Evolutionary conservation across 2,329 filamentous ascomycete species (phyloP), one percentile per base, ranked within the genome.

Genomic region (Microsporum audouinii): DNA sequence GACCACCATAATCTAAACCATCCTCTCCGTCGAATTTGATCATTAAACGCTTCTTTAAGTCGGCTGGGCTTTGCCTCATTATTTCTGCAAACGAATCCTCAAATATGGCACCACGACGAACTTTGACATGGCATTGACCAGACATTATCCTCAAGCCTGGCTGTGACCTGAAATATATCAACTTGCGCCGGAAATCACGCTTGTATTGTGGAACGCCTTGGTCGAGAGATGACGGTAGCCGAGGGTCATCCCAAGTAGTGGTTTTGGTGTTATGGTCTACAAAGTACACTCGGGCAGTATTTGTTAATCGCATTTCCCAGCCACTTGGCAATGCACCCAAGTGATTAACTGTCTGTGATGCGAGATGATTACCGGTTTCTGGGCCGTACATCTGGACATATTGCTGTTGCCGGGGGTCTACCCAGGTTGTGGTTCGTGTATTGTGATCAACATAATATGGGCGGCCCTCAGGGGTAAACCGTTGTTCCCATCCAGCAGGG

Each of bases 221-320:
- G 69, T 99, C 94, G 64, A 99, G 80, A 0, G 94, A 97, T 2
- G 92, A 97, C 29, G 94, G 94, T 67, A 99, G 79, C 71, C 94
- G 85, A 39, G 94, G 94, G 71, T 99, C 94, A 71, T 99, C 94
- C 94, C 94, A 99, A 0, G 94, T 99, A 2, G 94, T 99, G 0
- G 94, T 99, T 80, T 99, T 99, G 51, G 94, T 99, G 77, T 99
- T 99, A 78, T 99, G 94, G 71, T 99, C 94, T 51, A 99, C 94
- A 74, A 99, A 99, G 77, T 99, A 99, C 14, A 99, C 94, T 63
- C 94, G 84, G 33, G 94, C 94, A 12, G 94, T 99, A 75, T 99
- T 97, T 59, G 94, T 99, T 58, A 99, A 85, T 63, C 94, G 89
- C 94, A 99, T 99, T 80, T 99, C 94, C 94, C 94, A 99, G 2